Base-by-base conservation (phyloP, 176 grass and related monocot species). In the Oryza brachyantha region DNA sequence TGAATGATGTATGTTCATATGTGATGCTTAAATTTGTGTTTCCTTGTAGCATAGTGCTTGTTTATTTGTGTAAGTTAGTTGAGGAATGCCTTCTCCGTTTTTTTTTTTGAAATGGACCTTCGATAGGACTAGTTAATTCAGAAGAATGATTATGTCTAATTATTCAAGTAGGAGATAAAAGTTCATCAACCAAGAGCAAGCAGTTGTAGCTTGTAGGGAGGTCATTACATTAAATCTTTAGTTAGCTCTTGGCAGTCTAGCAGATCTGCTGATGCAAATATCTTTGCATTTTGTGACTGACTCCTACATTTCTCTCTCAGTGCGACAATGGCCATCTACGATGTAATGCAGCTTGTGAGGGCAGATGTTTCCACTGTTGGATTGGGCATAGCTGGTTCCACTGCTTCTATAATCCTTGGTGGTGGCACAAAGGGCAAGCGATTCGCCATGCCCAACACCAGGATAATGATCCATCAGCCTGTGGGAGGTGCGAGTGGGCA, bases 361-460 rank as follows among this genome's bases (percentile, higher is more conserved):
- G 90, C 92, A 32, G 89, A 94, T 68, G 81, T 98, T 11, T 94
- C 91, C 42, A 98, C 96, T 43, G 68, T 98, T 66, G 92, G 85
- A 55, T 37, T 98, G 77, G 96, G 96, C 61, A 79, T 90, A 74
- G 87, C 92, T 68, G 89, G 89, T 74, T 92, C 95, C 13, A 98
- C 91, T 10, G 83, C 92, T 16, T 87, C 95, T 52, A 81, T 98
- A 71, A 92, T 98, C 83, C 95, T 98, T 27, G 94, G 95, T 72
- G 83, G 87, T 73, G 95, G 95, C 46, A 88, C 89, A 28, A 91
- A 91, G 80, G 95, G 95, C 66, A 94, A 94, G 78, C 90, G 95
- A 62, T 85, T 98, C 6, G 89, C 95, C n/a, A 93, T 98, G 95
- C 95, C 95, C 61, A 98, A 98, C 82, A 86, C 95, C 42, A 88